Evolutionary conservation across 148 eudicot species (phyloP), one percentile per base, ranked within the genome.

Genomic region (Chenopodium album): DNA sequence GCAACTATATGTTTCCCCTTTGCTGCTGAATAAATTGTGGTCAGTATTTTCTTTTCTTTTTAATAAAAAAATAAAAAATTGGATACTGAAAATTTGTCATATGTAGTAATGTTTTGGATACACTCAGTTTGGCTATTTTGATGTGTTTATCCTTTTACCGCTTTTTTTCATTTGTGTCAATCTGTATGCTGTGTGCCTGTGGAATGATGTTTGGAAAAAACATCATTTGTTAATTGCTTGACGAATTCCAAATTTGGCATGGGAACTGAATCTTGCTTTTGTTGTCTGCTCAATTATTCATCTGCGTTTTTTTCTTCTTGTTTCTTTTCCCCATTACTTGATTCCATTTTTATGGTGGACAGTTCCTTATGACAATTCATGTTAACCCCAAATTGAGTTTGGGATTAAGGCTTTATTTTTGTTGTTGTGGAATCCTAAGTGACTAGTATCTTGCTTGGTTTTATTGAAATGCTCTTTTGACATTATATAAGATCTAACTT

Each of bases 171-270:
- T 20, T 62, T 5, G n/a, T 62, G n/a, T 2, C 50, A 9, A 78
- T 65, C 60, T 50, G 64, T 48, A 29, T 78, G 74, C 62, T 56
- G 37, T 70, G 60, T 41, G 44, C 44, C 44, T 41, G 44, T 41
- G 44, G 8, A 4, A 68, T 62, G 31, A 56, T 74, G 71, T 28
- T 56, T 59, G 20, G 50, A 31, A n/a, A 46, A 64, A 75, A 31
- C 64, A 84, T 65, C 14, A 69, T 6, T 54, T 59, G 22, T 20
- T 77, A 11, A 19, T 64, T 44, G 56, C 70, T 80, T 80, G 31
- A 7, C 46, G 28, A n/a, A 23, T 28, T 47, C 22, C 17, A 44
- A n/a, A 71, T 32, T 32, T 46, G 16, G 4, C 7, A 3, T 19
- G 26, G 48, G 26, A 62, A 31, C 9, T 80, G 16, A 4, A 82